A percentile compares a stretch with the other conserved stretches of the same genome.
These are phyloP conservation scores for Nephromyces sp. DNA, from an alignment of 169 alveolate genomes.

Conservation along the genomic window DNA sequence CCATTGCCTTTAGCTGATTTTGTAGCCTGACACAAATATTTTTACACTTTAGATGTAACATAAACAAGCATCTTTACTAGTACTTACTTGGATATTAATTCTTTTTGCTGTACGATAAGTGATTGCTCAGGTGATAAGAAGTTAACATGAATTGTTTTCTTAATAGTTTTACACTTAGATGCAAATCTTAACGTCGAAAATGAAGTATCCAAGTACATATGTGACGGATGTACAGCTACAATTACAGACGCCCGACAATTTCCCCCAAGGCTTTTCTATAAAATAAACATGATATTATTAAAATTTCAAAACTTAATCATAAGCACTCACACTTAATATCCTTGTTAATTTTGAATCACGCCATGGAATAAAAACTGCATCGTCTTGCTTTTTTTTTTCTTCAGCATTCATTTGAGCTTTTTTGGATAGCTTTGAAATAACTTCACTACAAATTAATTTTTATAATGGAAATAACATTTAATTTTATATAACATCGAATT, in stretches of 20 bases:
- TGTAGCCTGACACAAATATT: not conserved
- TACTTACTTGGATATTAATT: constrained; percentile 44
- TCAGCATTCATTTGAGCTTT: constrained; percentile 51
- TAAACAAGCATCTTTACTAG: not conserved
- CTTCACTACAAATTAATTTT: constrained; percentile 42
- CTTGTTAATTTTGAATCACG: constrained; percentile 60
- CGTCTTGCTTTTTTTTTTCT: constrained; percentile 41
- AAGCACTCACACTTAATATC: constrained; percentile 41
- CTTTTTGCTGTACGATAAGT: constrained; percentile 56
- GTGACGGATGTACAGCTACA: constrained; percentile 57
- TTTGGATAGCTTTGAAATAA: constrained; percentile 49
- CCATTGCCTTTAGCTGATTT: not conserved
- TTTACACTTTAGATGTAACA: not conserved
- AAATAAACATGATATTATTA: not conserved
- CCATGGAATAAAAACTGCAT: constrained; percentile 54
- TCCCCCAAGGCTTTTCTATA: constrained; percentile 49
- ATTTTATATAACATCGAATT: not conserved
- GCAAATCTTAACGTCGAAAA: constrained; percentile 58
- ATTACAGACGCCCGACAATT: constrained; percentile 57
- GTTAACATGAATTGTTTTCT: constrained; percentile 36
- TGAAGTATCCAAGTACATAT: constrained; percentile 51
- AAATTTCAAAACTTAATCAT: not conserved
- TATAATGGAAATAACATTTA: not conserved
- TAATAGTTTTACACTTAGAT: constrained; percentile 45
- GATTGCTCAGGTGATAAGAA: constrained; percentile 59